These are phyloP conservation scores for Tolypocladium inflatum DNA, from an alignment of 2,329 filamentous ascomycete genomes.

Conservation along the genomic window DNA sequence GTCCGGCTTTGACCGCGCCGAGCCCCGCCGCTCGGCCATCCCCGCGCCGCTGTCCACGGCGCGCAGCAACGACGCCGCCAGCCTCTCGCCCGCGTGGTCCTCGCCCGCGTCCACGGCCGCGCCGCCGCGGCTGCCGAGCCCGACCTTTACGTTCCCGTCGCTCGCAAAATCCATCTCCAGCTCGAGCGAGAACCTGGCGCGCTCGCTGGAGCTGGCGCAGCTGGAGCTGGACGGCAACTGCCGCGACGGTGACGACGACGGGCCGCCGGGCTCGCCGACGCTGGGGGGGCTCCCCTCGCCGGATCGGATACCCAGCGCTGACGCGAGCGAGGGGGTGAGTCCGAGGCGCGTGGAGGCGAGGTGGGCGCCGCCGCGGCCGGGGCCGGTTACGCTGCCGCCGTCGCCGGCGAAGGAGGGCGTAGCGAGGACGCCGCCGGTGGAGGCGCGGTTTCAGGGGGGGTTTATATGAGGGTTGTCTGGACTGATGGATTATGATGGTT, in stretches of 20 bases:
- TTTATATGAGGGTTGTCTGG: background rate
- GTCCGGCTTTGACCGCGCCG: slow-evolving; percentile 14
- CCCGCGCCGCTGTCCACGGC: slow-evolving; percentile 22
- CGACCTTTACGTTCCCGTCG: slow-evolving; percentile 25
- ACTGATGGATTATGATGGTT: background rate
- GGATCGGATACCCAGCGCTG: slow-evolving; percentile 7
- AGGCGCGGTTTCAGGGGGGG: background rate
- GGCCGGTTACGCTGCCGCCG: slow-evolving; percentile 17
- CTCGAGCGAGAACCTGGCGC: slow-evolving; percentile 20
- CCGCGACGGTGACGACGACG: background rate
- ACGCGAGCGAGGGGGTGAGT: background rate
- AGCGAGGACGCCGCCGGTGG: background rate
- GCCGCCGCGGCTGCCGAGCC: slow-evolving; percentile 24
- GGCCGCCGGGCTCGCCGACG: background rate
- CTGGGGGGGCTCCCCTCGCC: slow-evolving; percentile 1
- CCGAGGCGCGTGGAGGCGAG: slow-evolving; percentile 18
- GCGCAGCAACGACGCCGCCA: background rate
- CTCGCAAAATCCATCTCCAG: slow-evolving; percentile 23
- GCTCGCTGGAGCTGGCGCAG: slow-evolving; percentile 18
- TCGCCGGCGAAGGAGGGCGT: slow-evolving; percentile 4
- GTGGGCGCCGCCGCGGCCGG: slow-evolving; percentile 21
- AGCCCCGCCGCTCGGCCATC: slow-evolving; percentile 23
- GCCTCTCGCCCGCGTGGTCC: slow-evolving; percentile 3
- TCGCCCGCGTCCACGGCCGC: slow-evolving; percentile 18
- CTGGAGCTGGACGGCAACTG: slow-evolving; percentile 5